These are phyloP conservation scores for Chlorella sp. DNA, from an alignment of 139 green algal genomes.

Conservation along the genomic window DNA sequence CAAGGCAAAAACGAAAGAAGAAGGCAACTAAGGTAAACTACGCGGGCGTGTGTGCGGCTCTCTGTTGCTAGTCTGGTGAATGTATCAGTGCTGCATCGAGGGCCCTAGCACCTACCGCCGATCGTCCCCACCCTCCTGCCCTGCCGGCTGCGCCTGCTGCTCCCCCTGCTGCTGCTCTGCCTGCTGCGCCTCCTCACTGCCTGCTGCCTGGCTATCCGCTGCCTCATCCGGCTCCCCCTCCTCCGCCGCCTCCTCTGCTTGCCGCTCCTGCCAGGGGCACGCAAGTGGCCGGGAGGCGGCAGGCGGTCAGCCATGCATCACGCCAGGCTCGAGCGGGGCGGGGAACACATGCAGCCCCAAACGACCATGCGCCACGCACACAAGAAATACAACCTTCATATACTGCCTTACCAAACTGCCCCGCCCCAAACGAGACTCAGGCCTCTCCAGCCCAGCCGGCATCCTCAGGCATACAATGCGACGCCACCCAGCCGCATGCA, in stretches of 20 bases:
- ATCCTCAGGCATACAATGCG: too few relatives aligned
- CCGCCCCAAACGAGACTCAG: too few relatives aligned
- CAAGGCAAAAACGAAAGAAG: not conserved
- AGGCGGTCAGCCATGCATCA: too few relatives aligned
- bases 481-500: too few relatives aligned
- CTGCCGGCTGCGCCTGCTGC: conserved; percentile 11
- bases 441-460: too few relatives aligned
- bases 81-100: not conserved
- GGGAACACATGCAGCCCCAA: too few relatives aligned
- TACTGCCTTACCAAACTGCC: too few relatives aligned
- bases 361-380: too few relatives aligned
- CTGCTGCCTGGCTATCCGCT: not conserved
- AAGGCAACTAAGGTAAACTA: not conserved
- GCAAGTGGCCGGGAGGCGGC: too few relatives aligned
- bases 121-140: not conserved
- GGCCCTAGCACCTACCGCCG: not conserved
- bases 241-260: not conserved
- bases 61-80: not conserved
- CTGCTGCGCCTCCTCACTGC: not conserved
- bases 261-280: not conserved
- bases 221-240: not conserved
- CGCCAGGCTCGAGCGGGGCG: too few relatives aligned
- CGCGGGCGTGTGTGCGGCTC: not conserved
- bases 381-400: too few relatives aligned
- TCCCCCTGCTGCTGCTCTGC: not conserved